These are phyloP conservation scores for Telfairia occidentalis DNA, from an alignment of 331 rosid species.

Conservation along the genomic window DNA sequence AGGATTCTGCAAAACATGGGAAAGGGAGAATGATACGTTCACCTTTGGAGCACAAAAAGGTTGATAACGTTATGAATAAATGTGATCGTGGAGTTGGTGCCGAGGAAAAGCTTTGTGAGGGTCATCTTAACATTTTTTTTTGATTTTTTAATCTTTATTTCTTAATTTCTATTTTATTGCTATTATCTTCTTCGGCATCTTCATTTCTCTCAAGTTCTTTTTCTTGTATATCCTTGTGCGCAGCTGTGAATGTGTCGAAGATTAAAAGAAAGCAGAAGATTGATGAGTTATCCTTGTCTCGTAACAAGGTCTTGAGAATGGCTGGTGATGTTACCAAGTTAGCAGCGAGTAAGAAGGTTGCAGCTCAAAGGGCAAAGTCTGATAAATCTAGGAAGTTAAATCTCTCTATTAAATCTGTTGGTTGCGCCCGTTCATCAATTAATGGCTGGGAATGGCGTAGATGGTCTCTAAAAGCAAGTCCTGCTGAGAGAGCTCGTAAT, in stretches of 20 bases:
- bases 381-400: conserved; percentile 36
- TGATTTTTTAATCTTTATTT: background rate
- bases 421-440: conserved; percentile 80
- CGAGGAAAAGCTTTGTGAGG: conserved; percentile 24
- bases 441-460: conserved; percentile 93
- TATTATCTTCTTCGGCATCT: conserved; percentile 3
- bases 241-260: conserved; percentile 47
- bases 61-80: conserved; percentile 26
- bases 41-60: conserved; percentile 16
- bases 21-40: conserved; percentile 21
- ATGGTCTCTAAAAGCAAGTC: conserved; percentile 76
- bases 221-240: conserved; percentile 12
- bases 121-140: background rate
- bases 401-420: conserved; percentile 63
- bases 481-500: conserved; percentile 60
- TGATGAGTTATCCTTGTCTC: conserved; percentile 24
- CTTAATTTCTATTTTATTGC: background rate
- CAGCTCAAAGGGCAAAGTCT: conserved; percentile 25
- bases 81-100: conserved; percentile 19
- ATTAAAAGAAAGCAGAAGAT: conserved; percentile 41
- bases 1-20: conserved; percentile 26
- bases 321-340: conserved; percentile 28
- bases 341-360: conserved; percentile 32
- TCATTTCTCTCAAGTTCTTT: conserved; percentile 5
- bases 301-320: conserved; percentile 47